Conservation (phyloP, 176 grass and related monocot genomes). For the Aegilops longissima region DNA sequence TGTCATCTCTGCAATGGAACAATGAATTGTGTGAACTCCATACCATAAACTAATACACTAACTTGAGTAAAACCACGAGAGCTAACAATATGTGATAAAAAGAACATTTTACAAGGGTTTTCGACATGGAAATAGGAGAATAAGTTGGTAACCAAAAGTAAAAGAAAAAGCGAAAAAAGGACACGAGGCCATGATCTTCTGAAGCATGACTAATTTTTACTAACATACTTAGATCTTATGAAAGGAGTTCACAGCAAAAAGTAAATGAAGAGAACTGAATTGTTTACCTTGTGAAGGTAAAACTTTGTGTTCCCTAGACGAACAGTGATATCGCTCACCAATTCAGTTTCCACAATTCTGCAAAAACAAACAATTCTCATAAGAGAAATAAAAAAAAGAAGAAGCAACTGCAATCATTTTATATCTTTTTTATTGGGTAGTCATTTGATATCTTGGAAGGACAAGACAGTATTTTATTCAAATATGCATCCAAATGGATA, state of each 20-base stretch:
- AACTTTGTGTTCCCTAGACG: constrained; percentile 75
- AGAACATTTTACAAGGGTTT: background rate
- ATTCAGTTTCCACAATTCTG: constrained; percentile 74
- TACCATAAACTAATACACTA: background rate
- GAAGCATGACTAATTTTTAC: background rate
- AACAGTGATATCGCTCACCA: constrained; percentile 73
- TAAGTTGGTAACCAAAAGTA: constrained; percentile 11
- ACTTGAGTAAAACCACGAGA: background rate
- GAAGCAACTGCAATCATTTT: background rate
- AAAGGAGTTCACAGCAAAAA: background rate
- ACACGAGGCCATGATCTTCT: background rate
- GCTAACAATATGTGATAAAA: no score
- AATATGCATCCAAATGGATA: background rate
- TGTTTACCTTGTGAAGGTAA: constrained; percentile 86
- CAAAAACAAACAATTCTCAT: constrained; percentile 37
- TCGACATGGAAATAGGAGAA: background rate
- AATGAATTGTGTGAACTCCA: background rate
- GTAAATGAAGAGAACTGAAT: constrained; percentile 7
- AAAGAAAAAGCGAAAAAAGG: background rate
- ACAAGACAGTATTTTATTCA: background rate
- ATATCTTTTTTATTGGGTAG: background rate
- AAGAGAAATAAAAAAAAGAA: constrained; percentile 7
- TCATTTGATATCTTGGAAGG: background rate
- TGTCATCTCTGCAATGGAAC: background rate
- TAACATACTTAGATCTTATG: background rate